phyloP scores from a whole-genome alignment of 441 rosid species.

The Croton laevigatus region DNA sequence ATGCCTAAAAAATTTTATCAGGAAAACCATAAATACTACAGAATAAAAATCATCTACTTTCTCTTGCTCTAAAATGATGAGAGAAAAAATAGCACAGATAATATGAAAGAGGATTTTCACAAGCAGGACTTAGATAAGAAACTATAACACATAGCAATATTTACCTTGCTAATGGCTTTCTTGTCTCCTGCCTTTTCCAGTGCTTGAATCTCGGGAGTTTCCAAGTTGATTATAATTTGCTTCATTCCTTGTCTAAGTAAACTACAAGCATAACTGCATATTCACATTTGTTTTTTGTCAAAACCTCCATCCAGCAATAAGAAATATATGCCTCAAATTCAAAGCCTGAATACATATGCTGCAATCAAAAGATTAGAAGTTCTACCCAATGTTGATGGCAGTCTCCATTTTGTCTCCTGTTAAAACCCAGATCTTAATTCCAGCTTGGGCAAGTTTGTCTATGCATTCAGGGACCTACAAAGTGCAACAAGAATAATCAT shows the following conservation, averaged over 20 bases:
- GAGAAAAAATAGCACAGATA: not conserved
- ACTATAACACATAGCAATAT: not conserved
- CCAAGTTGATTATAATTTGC: conserved; percentile 77
- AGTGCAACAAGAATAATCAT: conserved; percentile 17
- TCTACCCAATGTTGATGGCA: conserved; percentile 97
- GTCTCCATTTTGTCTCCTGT: conserved; percentile 99
- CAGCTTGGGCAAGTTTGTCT: conserved; percentile 97
- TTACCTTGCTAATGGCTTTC: conserved; percentile 56
- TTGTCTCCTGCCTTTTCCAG: conserved; percentile 70
- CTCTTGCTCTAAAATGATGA: not conserved
- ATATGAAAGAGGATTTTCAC: not conserved
- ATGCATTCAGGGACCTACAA: conserved; percentile 93
- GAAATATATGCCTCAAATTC: not conserved
- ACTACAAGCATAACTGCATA: conserved; percentile 85
- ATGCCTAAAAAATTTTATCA: conserved; percentile 41
- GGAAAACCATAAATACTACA: conserved; percentile 7
- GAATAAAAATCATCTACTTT: not conserved
- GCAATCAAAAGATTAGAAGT: conserved; percentile 8
- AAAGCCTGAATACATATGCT: conserved; percentile 17
- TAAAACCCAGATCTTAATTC: conserved; percentile 94
- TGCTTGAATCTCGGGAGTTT: conserved; percentile 56
- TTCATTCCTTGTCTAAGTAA: conserved; percentile 96
- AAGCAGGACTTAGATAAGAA: not conserved
- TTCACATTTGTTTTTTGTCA: conserved; percentile 25
- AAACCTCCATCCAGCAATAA: conserved; percentile 19